A percentile compares a stretch with the other conserved stretches of the same genome.
Evolutionary conservation across 441 rosid genomes (phyloP).

Genomic region (Brassica balearica): DNA sequence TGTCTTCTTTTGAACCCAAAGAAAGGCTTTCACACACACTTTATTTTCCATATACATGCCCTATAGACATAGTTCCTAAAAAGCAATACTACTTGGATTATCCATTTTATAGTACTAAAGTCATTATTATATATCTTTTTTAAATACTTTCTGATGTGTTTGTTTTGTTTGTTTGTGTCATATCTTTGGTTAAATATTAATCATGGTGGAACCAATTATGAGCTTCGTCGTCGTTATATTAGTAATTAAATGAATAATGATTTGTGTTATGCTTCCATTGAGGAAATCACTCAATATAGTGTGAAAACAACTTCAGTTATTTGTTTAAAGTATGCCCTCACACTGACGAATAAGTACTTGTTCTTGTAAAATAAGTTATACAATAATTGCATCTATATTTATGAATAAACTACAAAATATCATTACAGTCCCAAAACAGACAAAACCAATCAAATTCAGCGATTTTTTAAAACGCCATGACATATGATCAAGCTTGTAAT

Average conservation of each 20-base stretch:
- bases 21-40: slow-evolving; percentile 54
- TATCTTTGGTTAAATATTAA: slow-evolving; percentile 41
- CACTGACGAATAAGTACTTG: neutral
- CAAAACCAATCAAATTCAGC: slow-evolving; percentile 37
- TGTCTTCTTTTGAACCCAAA: slow-evolving; percentile 46
- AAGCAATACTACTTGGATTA: slow-evolving; percentile 40
- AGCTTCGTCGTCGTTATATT: slow-evolving; percentile 38
- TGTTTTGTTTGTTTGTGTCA: slow-evolving; percentile 31
- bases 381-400: slow-evolving; percentile 2
- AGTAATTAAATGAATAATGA: slow-evolving; percentile 19
- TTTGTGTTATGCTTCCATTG: slow-evolving; percentile 44
- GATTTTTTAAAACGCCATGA: slow-evolving; percentile 31
- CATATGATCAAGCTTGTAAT: slow-evolving; percentile 38
- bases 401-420: slow-evolving; percentile 33
- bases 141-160: slow-evolving; percentile 22
- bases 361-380: neutral
- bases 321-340: neutral
- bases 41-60: slow-evolving; percentile 42
- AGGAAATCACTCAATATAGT: slow-evolving; percentile 48
- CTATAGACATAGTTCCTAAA: slow-evolving; percentile 65
- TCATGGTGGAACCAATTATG: slow-evolving; percentile 76
- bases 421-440: slow-evolving; percentile 24
- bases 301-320: slow-evolving; percentile 32
- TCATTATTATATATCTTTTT: slow-evolving; percentile 32
- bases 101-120: slow-evolving; percentile 31